Evolutionary conservation across 352 stramenopile genomes (phyloP).

Genomic region (Phytopythium mirpurense): DNA sequence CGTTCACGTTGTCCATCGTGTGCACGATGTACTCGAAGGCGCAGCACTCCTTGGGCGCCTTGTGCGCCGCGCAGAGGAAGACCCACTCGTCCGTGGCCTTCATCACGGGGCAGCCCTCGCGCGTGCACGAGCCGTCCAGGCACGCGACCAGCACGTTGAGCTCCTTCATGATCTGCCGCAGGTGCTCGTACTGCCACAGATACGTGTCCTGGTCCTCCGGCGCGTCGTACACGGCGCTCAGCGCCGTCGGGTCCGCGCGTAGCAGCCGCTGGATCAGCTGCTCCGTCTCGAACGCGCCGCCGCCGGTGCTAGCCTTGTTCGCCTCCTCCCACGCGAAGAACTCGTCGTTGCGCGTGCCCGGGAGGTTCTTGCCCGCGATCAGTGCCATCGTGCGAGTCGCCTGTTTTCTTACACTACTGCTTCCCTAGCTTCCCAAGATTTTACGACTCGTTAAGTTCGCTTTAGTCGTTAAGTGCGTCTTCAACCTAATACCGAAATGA

Average conservation of each 20-base stretch:
- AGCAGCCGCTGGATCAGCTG: slow-evolving; percentile 75
- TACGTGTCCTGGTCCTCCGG: slow-evolving; percentile 79
- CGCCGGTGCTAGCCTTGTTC: slow-evolving; percentile 11
- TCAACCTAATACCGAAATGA: no score
- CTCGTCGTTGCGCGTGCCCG: slow-evolving; percentile 68
- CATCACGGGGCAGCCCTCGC: slow-evolving; percentile 68
- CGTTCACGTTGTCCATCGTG: slow-evolving; percentile 86
- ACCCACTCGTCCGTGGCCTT: slow-evolving; percentile 86
- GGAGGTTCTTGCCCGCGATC: slow-evolving; percentile 65
- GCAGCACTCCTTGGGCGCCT: slow-evolving; percentile 75
- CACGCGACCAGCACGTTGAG: slow-evolving; percentile 70
- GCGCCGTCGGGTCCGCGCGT: slow-evolving; percentile 46
- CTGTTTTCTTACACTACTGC: no score
- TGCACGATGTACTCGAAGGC: slow-evolving; percentile 85
- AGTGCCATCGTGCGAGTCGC: slow-evolving; percentile 23
- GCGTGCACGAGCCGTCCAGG: slow-evolving; percentile 62
- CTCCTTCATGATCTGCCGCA: slow-evolving; percentile 82
- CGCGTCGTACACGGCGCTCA: slow-evolving; percentile 65
- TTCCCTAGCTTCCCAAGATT: no score
- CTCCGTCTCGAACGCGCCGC: slow-evolving; percentile 67
- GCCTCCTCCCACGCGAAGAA: slow-evolving; percentile 79
- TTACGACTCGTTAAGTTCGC: no score
- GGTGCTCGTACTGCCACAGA: slow-evolving; percentile 83
- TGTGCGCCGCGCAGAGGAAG: slow-evolving; percentile 81
- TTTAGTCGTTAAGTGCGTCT: no score